Conservation (phyloP, 192 early-diverging fungal species). For the Geranomyces variabilis region DNA sequence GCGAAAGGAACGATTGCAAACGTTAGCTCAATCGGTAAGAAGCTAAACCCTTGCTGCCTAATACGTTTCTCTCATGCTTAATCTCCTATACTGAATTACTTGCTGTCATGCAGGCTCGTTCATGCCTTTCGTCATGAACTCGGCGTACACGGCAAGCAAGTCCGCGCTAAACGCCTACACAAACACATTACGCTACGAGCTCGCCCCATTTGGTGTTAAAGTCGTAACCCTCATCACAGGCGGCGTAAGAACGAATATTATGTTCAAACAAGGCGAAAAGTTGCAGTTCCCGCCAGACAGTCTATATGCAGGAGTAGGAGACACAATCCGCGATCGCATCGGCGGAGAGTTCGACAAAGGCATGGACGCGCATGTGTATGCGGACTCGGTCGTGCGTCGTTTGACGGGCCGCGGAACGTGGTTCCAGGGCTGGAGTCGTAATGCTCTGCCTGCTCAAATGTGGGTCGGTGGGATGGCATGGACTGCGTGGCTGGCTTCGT, state of each 20-base stretch:
- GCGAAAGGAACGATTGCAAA: conserved; percentile 1
- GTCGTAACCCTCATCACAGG: conserved; percentile 11
- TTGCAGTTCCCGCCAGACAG: neutral
- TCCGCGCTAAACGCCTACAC: conserved; percentile 10
- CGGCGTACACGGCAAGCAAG: conserved; percentile 10
- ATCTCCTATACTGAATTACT: no score
- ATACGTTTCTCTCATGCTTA: no score
- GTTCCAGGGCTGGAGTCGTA: conserved; percentile 5
- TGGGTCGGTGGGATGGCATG: neutral
- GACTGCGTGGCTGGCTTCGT: neutral
- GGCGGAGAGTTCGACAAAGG: neutral
- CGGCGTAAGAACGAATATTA: neutral
- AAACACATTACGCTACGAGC: conserved; percentile 5
- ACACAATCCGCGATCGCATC: neutral
- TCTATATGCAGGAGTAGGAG: neutral
- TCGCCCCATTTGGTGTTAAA: neutral
- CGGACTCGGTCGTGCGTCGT: neutral
- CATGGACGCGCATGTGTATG: neutral
- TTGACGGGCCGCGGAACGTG: conserved; percentile 4
- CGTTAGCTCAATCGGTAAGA: no score
- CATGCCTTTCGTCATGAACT: conserved; percentile 6
- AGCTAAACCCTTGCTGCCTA: conserved; percentile 5
- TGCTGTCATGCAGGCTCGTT: no score
- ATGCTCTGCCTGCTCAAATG: neutral
- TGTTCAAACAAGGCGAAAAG: neutral